Percentiles rank a stretch among this genome's conserved stretches.
Conservation (phyloP, 768 basidiomycete genomes). For the Holtermannia corniformis region DNA sequence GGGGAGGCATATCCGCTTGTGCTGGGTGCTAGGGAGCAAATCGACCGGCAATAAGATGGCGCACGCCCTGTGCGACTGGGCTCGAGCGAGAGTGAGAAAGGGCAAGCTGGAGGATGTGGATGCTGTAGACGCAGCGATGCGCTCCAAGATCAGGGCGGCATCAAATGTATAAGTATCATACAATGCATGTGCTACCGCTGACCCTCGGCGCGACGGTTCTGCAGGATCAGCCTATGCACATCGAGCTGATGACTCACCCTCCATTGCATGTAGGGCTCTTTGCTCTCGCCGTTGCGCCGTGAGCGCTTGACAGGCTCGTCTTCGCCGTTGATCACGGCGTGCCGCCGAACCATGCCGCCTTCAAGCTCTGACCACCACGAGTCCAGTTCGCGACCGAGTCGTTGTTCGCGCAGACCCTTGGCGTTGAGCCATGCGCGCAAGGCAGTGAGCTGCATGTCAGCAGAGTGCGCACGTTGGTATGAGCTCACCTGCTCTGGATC, state of each 20-base stretch:
- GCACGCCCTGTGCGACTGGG: background rate
- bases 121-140: background rate
- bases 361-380: constrained; percentile 29
- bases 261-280: background rate
- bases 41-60: background rate
- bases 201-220: background rate
- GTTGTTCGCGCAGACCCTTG: constrained; percentile 79
- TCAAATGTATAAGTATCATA: background rate
- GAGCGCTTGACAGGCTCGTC: background rate
- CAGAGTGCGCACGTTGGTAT: background rate
- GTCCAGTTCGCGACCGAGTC: constrained; percentile 63
- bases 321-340: background rate
- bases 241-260: background rate
- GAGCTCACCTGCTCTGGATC: constrained; percentile 71
- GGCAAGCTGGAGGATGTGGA: background rate
- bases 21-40: background rate
- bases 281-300: background rate
- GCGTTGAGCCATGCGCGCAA: constrained; percentile 82
- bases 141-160: too few species aligned
- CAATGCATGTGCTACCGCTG: background rate
- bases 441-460: constrained; percentile 57
- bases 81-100: background rate
- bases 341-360: constrained; percentile 26
- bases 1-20: background rate
- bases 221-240: background rate